Evolutionary conservation across 2,329 filamentous ascomycete species (phyloP), one percentile per base, ranked within the genome.

Genomic region (Neonectria punicea): DNA sequence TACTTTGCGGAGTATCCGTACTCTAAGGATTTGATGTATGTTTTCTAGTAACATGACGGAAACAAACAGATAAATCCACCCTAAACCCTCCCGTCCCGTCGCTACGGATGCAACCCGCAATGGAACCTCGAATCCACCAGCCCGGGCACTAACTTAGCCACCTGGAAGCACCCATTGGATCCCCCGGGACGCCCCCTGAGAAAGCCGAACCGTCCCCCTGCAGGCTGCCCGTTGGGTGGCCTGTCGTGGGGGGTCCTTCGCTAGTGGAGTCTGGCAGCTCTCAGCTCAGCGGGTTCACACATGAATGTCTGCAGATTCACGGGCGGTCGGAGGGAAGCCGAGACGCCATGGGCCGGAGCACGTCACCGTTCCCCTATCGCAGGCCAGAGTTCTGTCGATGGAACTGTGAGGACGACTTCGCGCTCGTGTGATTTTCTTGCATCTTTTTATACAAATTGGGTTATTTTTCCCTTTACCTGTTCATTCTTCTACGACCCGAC

Each of bases 261-360:
- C 54, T 25, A 30, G 55, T 60, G 58, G 58, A 60, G 58, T 54
- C 58, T 34, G 32, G 58, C 20, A 34, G 30, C 30, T 55, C 6
- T 36, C 50, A 58, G 41, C 6, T 36, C 50, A 58, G 41, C 55
- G 69, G 60, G 58, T 70, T 72, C 61, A 56, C 34, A 25, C 58
- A 55, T 61, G 58, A 44, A 60, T 46, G 28, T 63, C n/a, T 54
- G 55, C 47, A 32, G 28, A 50, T 50, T 51, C 22, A 59, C 62
- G 69, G 69, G 55, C 62, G 66, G 69, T 71, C 72, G 67, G 70
- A 65, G 67, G 69, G 65, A 70, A 64, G 69, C 70, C 72, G 71
- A 72, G 49, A 39, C 44, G 59, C 49, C 65, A 55, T 63, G 54
- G 47, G 47, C 47, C 61, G 63, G 56, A 73, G 72, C 72, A 74